Conservation (phyloP, 495 filamentous ascomycete genomes). For the Usnea hakonensis region DNA sequence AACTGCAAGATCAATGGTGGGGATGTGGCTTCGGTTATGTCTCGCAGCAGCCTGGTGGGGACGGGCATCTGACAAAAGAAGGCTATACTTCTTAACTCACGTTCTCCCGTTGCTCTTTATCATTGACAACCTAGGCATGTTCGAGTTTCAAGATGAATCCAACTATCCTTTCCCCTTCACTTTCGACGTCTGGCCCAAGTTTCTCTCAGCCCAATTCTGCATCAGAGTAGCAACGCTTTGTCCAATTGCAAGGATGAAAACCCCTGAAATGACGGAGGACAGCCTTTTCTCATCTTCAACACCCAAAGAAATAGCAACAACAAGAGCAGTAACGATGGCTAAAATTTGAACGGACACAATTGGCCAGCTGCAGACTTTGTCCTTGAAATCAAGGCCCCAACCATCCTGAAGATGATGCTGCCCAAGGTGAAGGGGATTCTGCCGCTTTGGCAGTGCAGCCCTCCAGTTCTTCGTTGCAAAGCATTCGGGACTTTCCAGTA, state of each 20-base stretch:
- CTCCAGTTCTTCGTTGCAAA: not conserved
- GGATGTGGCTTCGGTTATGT: slow-evolving; percentile 33
- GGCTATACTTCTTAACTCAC: no score
- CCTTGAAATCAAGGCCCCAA: not conserved
- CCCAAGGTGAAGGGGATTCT: not conserved
- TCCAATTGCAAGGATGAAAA: not conserved
- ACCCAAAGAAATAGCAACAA: not conserved
- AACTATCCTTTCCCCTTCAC: no score
- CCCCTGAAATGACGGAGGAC: not conserved
- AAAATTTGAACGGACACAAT: not conserved
- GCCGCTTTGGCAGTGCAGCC: not conserved
- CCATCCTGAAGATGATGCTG: not conserved
- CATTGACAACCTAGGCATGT: no score
- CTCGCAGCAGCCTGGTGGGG: slow-evolving; percentile 19
- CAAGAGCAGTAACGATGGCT: not conserved
- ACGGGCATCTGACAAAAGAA: not conserved
- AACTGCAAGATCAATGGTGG: slow-evolving; percentile 36
- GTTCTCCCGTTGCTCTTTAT: no score
- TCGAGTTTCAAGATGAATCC: no score
- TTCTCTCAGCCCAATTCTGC: not conserved
- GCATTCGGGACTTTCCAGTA: not conserved
- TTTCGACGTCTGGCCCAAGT: not conserved
- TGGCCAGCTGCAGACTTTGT: not conserved
- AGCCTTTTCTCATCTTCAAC: not conserved
- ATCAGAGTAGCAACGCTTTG: not conserved